Evolutionary conservation across 768 basidiomycete genomes (phyloP).

Genomic region (Mycena chlorophos): DNA sequence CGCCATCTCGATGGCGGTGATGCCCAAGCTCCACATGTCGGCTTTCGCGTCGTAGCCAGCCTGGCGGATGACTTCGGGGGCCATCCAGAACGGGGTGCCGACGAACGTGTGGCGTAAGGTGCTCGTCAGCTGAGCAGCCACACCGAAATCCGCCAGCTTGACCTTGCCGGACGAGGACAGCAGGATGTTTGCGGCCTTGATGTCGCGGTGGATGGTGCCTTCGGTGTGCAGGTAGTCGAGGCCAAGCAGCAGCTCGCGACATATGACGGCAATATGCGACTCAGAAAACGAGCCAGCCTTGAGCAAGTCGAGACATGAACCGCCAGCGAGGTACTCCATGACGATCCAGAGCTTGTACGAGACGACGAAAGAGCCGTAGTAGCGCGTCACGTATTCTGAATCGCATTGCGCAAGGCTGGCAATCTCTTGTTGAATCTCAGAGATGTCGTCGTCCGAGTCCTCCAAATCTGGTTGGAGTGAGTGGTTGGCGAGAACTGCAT

Average conservation of each 20-base stretch:
- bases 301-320: slow-evolving; percentile 95
- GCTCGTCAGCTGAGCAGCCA: slow-evolving; percentile 93
- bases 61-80: slow-evolving; percentile 96
- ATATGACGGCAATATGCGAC: slow-evolving; percentile 91
- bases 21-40: slow-evolving; percentile 97
- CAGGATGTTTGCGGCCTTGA: slow-evolving; percentile 96
- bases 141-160: slow-evolving; percentile 98
- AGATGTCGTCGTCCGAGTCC: slow-evolving; percentile 97
- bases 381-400: slow-evolving; percentile 93
- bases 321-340: slow-evolving; percentile 99
- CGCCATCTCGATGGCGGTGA: slow-evolving; percentile 98
- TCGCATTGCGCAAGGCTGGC: slow-evolving; percentile 94
- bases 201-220: slow-evolving; percentile 96
- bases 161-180: slow-evolving; percentile 90
- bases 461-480: slow-evolving; percentile 70
- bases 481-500: slow-evolving; percentile 13
- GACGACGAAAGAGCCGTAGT: slow-evolving; percentile 96
- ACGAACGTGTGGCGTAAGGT: slow-evolving; percentile 97
- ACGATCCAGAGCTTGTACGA: slow-evolving; percentile 98
- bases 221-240: slow-evolving; percentile 96
- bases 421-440: slow-evolving; percentile 98
- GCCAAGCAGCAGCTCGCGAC: slow-evolving; percentile 88
- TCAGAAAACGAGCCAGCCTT: slow-evolving; percentile 91
- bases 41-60: slow-evolving; percentile 95
- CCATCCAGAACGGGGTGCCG: slow-evolving; percentile 98